Conservation (phyloP, 148 eudicot species). For the Talinum fruticosum region DNA sequence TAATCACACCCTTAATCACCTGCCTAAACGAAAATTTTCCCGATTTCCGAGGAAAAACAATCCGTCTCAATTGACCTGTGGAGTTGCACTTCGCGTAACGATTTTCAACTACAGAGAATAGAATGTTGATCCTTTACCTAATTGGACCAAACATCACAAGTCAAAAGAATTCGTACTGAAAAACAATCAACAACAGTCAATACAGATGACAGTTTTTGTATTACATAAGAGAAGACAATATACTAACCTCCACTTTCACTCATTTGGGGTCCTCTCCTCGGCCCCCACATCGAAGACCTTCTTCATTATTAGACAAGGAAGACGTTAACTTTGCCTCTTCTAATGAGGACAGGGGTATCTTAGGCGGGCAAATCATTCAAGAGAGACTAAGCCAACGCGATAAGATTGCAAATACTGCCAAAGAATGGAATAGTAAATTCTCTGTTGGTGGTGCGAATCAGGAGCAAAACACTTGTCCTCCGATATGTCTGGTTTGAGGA, state of each 20-base stretch:
- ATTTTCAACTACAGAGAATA: conserved; percentile 20
- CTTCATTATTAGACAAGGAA: conserved; percentile 13
- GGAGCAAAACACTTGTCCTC: conserved; percentile 7
- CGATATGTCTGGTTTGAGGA: not conserved
- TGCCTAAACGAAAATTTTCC: not conserved
- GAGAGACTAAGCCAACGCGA: conserved; percentile 13
- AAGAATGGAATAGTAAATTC: conserved; percentile 35
- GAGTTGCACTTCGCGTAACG: conserved; percentile 12
- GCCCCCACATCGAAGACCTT: conserved; percentile 31
- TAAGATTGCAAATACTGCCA: conserved; percentile 27
- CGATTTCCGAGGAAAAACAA: conserved; percentile 1
- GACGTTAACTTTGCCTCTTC: conserved; percentile 14
- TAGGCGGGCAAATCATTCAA: not conserved
- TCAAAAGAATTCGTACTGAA: conserved; percentile 6
- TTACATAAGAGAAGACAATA: conserved; percentile 4
- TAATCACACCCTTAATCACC: conserved; percentile 13
- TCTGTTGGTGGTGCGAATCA: not conserved
- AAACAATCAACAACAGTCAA: conserved; percentile 33
- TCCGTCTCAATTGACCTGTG: conserved; percentile 6
- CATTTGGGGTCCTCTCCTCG: not conserved
- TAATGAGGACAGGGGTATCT: conserved; percentile 6
- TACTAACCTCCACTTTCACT: conserved; percentile 5
- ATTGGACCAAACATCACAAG: conserved; percentile 16
- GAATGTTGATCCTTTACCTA: conserved; percentile 22
- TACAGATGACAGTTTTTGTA: conserved; percentile 8